Conservation (phyloP, 106 monocot genomes). For the Dioscorea dumetorum region DNA sequence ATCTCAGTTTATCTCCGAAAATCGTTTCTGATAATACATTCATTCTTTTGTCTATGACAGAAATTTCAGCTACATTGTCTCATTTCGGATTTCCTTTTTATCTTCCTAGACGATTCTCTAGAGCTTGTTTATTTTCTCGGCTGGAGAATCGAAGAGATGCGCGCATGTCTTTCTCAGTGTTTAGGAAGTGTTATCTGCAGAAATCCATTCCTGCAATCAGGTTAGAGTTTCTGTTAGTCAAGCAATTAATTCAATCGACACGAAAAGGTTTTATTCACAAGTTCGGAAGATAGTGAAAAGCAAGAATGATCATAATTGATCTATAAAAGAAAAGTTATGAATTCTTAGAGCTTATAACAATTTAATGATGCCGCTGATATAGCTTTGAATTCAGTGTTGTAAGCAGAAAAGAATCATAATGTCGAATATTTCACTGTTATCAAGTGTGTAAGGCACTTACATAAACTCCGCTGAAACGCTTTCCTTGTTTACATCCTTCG, state of each 20-base stretch:
- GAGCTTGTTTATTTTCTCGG: too few relatives aligned
- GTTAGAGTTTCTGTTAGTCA: neutral
- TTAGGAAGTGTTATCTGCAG: conserved; percentile 42
- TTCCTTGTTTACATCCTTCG: conserved; percentile 47
- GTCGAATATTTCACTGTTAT: neutral
- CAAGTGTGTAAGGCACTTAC: conserved; percentile 19
- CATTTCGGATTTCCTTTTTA: too few relatives aligned
- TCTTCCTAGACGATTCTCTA: too few relatives aligned
- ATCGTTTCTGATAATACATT: too few relatives aligned
- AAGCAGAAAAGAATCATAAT: neutral
- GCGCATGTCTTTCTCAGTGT: neutral
- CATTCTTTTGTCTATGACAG: too few relatives aligned
- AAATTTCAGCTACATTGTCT: too few relatives aligned
- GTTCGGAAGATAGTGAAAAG: too few relatives aligned
- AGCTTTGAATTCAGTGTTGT: neutral
- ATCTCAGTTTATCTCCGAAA: too few relatives aligned
- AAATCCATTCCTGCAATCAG: conserved; percentile 42
- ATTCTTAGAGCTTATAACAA: too few relatives aligned
- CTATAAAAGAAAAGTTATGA: too few relatives aligned
- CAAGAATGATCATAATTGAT: too few relatives aligned
- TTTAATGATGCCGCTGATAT: neutral
- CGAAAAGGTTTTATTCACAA: neutral
- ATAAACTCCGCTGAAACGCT: conserved; percentile 40
- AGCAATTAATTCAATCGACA: neutral
- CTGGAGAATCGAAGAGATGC: too few relatives aligned